Evolutionary conservation across 805 yeast genomes (phyloP).

Genomic region (Grigorovia yakushimaensis): DNA sequence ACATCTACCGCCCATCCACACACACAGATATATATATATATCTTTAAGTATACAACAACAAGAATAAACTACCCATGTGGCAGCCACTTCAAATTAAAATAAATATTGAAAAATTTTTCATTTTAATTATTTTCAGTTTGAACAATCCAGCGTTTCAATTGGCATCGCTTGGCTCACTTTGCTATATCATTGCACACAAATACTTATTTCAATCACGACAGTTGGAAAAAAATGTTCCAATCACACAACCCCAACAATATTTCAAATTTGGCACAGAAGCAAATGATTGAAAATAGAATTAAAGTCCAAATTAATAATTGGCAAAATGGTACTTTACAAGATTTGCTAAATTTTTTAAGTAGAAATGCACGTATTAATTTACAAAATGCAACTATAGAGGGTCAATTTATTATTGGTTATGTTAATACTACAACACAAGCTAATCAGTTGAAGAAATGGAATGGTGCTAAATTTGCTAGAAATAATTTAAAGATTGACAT

Average conservation of each 20-base stretch:
- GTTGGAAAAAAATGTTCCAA: background rate
- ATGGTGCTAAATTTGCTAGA: slow-evolving; percentile 77
- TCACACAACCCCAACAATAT: slow-evolving; percentile 13
- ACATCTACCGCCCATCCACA: no score
- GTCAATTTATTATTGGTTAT: slow-evolving; percentile 48
- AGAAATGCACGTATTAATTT: slow-evolving; percentile 56
- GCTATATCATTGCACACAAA: no score
- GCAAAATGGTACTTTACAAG: slow-evolving; percentile 69
- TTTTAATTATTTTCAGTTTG: no score
- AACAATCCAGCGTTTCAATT: no score
- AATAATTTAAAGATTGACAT: slow-evolving; percentile 47
- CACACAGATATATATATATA: no score
- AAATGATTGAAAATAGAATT: slow-evolving; percentile 24
- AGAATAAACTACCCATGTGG: no score
- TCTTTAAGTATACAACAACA: no score
- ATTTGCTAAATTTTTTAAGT: slow-evolving; percentile 59
- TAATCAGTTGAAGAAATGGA: slow-evolving; percentile 45
- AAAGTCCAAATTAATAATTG: slow-evolving; percentile 65
- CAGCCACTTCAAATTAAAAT: no score
- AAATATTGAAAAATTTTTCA: no score
- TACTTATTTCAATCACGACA: no score
- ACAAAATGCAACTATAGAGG: slow-evolving; percentile 43
- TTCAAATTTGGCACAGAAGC: slow-evolving; percentile 2
- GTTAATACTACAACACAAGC: slow-evolving; percentile 54
- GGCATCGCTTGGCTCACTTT: no score